Evolutionary conservation across 805 yeast species (phyloP), one percentile per base, ranked within the genome.

Genomic region (Kluyveromyces starmeri): DNA sequence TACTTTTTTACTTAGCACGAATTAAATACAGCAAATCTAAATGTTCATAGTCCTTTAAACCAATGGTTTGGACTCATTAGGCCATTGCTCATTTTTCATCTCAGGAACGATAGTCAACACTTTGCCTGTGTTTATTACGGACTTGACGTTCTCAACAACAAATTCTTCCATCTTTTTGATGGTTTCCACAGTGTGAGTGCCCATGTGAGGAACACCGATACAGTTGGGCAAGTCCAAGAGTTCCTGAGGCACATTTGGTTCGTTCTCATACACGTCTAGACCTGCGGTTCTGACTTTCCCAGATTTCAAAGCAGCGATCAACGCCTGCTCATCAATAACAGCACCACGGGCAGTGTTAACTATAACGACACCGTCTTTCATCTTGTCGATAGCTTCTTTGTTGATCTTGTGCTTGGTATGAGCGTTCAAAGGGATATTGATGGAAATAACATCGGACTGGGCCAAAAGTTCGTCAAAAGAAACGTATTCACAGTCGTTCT

Each of bases 331-430:
- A 53, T 82, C 80, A 44, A 80, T 71, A 27, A 86, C 75, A 3
- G 89, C 80, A 13, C 96, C 96, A 50, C 96, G 72, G 5, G 95
- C 92, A 9, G 94, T 84, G 61, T 86, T 86, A 26, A 84, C 77
- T 17, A 67, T 46, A 11, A 82, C 74, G 21, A 78, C 86, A 26
- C 86, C 92, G 38, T 75, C 73, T 58, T 86, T 86, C 83, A 82
- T 76, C 57, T 78, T 72, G 16, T 59, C 51, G 36, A 86, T 68
- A 2, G 76, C 64, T 9, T 68, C 76, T 30, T 63, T 68, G 58
- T 79, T 69, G 53, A 86, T 67, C 29, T 75, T 64, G 54, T 86
- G 94, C 39, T 64, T 71, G 1, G 96, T 86, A 24, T 71, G 53
- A 12, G 70, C 50, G 57, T 82, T 85, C 55, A 84, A 69, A 25